Evolutionary conservation across 208 protist genomes (phyloP), one percentile per base, ranked within the genome.

Genomic region (Crithidia mellificae): DNA sequence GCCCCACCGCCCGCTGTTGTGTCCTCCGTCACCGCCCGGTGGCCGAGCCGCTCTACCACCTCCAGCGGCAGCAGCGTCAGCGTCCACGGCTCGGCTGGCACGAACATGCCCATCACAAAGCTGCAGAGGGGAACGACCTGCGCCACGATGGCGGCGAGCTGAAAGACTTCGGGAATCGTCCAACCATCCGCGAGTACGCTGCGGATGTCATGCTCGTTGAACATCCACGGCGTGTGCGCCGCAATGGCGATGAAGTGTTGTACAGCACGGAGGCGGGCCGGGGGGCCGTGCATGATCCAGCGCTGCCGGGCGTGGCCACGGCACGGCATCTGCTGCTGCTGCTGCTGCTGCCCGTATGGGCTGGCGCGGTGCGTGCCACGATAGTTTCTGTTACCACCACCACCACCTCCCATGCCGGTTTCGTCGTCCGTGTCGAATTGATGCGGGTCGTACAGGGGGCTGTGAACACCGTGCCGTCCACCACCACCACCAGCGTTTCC

Each of bases 141-240:
- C 24, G 87, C 79, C 25, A 95, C 66, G 38, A 95, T 81, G 34
- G 80, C 75, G 32, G 67, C 81, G 22, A 88, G 77, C 54, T 93
- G 86, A 32, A 95, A 91, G 19, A 95, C 70, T 56, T 87, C 76
- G 22, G 87, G 87, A n/a, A 95, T 75, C 20, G 87, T 88, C 90
- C 86, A 93, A 14, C 87, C 87, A 5, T 36, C 41, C 22, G 55
- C 70, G 68, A 90, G 76, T 41, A 83, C 46, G 5, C 27, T 62
- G 12, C 75, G 84, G 19, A 95, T 59, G 19, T 90, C 76, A 24
- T 44, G 41, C 39, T 86, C 78, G 17, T 20, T 56, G n/a, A 93
- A 52, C 19, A 74, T 77, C 87, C 90, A 95, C 49, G 90, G 90
- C 38, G 85, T 85, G 78, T 92, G 90, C 1, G 83, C 85, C 24